phyloP scores from a whole-genome alignment of 169 alveolate species.

The Plasmodium vivax region DNA sequence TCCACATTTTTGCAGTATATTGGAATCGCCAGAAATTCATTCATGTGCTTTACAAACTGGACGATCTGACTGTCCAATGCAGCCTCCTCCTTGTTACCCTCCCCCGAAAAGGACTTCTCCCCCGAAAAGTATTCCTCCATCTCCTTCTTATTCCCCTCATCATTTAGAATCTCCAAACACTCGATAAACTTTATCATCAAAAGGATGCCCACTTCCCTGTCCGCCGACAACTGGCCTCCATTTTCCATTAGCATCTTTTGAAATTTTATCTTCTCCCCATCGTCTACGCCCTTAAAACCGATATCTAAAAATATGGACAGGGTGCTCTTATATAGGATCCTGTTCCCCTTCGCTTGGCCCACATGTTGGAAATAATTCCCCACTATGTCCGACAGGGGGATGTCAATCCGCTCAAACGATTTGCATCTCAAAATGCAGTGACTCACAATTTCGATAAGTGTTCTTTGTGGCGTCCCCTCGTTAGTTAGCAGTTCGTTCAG shows the following conservation, averaged over 20 bases:
- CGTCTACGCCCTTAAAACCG: slow-evolving; percentile 32
- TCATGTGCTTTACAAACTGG: slow-evolving; percentile 7
- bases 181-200: slow-evolving; percentile 55
- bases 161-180: slow-evolving; percentile 52
- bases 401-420: slow-evolving; percentile 15
- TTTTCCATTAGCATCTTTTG: slow-evolving; percentile 44
- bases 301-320: slow-evolving; percentile 45
- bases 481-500: slow-evolving; percentile 20
- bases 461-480: slow-evolving; percentile 1
- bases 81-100: background rate
- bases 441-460: slow-evolving; percentile 34
- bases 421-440: slow-evolving; percentile 66
- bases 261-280: slow-evolving; percentile 65
- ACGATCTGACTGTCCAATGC: background rate
- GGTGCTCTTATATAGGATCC: slow-evolving; percentile 46
- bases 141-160: slow-evolving; percentile 1
- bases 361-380: slow-evolving; percentile 30
- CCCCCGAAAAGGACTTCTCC: background rate
- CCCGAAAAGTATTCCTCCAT: slow-evolving; percentile 27
- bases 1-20: slow-evolving; percentile 26
- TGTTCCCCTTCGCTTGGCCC: background rate
- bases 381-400: slow-evolving; percentile 24
- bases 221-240: background rate
- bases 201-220: slow-evolving; percentile 35
- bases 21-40: slow-evolving; percentile 60